A percentile compares a stretch with the other conserved stretches of the same genome.
These are phyloP conservation scores for Malus hybrid DNA, from an alignment of 331 rosid genomes.

Conservation along the genomic window DNA sequence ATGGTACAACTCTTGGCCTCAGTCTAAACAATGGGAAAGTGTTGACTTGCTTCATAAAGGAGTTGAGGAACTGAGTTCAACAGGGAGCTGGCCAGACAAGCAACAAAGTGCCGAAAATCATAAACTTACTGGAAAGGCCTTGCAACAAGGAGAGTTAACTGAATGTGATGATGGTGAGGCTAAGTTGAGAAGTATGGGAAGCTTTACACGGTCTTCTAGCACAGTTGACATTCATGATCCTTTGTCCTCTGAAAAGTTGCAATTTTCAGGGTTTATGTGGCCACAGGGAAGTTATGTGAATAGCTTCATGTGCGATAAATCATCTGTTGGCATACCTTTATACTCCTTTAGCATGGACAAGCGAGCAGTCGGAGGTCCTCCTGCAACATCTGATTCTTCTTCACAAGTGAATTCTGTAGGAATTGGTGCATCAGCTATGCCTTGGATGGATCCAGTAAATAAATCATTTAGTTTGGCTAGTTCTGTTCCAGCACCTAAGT, in stretches of 20 bases:
- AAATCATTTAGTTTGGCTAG: conserved; percentile 80
- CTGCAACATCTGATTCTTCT: conserved; percentile 79
- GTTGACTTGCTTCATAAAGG: conserved; percentile 67
- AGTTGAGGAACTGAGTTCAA: conserved; percentile 50
- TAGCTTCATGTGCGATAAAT: conserved; percentile 74
- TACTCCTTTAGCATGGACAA: conserved; percentile 88
- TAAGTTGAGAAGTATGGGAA: conserved; percentile 70
- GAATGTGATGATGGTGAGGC: conserved; percentile 61
- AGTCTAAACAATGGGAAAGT: conserved; percentile 82
- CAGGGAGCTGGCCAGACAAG: conserved; percentile 65
- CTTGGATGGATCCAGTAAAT: conserved; percentile 84
- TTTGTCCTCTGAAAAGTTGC: conserved; percentile 59
- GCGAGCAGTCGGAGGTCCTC: conserved; percentile 57
- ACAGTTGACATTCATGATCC: conserved; percentile 59
- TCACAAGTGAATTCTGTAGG: conserved; percentile 61
- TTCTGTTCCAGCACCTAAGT: conserved; percentile 88
- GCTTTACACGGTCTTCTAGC: conserved; percentile 42
- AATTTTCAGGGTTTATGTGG: conserved; percentile 82
- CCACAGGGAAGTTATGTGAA: conserved; percentile 67
- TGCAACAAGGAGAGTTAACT: conserved; percentile 50
- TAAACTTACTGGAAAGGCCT: conserved; percentile 33
- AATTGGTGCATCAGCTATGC: conserved; percentile 83
- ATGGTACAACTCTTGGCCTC: conserved; percentile 87
- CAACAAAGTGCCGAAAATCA: conserved; percentile 43
- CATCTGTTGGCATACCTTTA: conserved; percentile 88